Conservation (phyloP, 371 early-diverging fungal genomes). For the Apophysomyces variabilis region DNA sequence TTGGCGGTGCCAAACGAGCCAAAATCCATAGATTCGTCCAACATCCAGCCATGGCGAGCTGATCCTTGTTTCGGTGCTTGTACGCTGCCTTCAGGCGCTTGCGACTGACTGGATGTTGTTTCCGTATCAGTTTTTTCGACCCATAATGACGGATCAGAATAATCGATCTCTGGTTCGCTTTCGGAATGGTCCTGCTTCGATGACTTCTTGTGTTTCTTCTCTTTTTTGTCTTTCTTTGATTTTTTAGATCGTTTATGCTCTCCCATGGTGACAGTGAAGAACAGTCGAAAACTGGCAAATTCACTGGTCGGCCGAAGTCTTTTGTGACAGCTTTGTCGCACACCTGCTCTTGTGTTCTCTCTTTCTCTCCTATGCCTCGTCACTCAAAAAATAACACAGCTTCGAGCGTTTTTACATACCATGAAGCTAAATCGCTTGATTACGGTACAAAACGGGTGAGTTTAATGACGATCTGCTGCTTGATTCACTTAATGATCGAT, state of each 20-base stretch:
- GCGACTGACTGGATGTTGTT: conserved; percentile 21
- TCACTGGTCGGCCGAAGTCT: too few relatives aligned
- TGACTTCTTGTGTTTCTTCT: conserved; percentile 42
- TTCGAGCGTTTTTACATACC: conserved; percentile 92
- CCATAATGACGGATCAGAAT: conserved; percentile 54
- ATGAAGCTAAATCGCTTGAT: conserved; percentile 82
- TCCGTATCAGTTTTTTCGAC: conserved; percentile 32
- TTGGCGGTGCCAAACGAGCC: conserved; percentile 37
- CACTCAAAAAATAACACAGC: conserved; percentile 98
- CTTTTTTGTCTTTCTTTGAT: conserved; percentile 38
- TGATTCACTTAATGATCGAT: neutral
- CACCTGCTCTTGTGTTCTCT: too few relatives aligned
- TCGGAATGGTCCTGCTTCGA: conserved; percentile 14
- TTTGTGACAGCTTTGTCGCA: too few relatives aligned
- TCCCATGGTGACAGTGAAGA: conserved; percentile 31
- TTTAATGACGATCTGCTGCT: neutral
- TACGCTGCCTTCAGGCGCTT: neutral
- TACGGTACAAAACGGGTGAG: conserved; percentile 90
- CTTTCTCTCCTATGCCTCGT: conserved; percentile 66
- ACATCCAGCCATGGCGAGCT: conserved; percentile 54
- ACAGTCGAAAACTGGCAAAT: neutral
- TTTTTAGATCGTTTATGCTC: conserved; percentile 45
- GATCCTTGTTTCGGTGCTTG: conserved; percentile 14
- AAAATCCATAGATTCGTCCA: conserved; percentile 49
- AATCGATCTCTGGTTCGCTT: conserved; percentile 43